A percentile compares a stretch with the other conserved stretches of the same genome.
Evolutionary conservation across 2,329 filamentous ascomycete genomes (phyloP).

Genomic region (Epichloe hybrida): DNA sequence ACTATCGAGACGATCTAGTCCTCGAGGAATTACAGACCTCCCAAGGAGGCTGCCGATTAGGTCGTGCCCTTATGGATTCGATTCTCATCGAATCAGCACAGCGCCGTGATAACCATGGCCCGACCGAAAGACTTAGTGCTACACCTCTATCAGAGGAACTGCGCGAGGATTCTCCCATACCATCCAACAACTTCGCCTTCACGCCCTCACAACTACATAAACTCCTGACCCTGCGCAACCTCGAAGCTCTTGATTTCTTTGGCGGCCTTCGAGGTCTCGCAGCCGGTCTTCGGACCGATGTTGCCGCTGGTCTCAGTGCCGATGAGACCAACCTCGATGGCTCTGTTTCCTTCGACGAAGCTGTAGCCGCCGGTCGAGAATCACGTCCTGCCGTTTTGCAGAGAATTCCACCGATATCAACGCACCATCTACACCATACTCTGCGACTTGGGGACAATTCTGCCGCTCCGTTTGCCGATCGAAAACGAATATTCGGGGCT

Average conservation of each 20-base stretch:
- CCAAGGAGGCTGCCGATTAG: neutral
- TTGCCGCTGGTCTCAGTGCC: constrained; percentile 31
- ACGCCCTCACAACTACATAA: constrained; percentile 39
- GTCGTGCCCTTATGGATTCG: constrained; percentile 5
- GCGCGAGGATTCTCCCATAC: constrained; percentile 13
- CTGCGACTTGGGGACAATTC: constrained; percentile 17
- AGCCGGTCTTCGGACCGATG: constrained; percentile 34
- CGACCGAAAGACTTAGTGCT: constrained; percentile 5
- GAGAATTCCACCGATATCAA: constrained; percentile 8
- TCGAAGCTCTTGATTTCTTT: constrained; percentile 34
- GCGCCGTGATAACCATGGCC: constrained; percentile 3
- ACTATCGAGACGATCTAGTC: neutral
- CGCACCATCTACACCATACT: constrained; percentile 13
- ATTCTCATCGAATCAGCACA: neutral
- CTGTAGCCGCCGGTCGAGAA: constrained; percentile 24
- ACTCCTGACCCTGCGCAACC: constrained; percentile 35
- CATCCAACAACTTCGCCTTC: constrained; percentile 37
- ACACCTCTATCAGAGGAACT: constrained; percentile 12
- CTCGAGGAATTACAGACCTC: neutral
- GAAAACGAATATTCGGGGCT: constrained; percentile 55
- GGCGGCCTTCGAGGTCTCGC: constrained; percentile 41
- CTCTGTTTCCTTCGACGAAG: constrained; percentile 34
- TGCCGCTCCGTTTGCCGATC: constrained; percentile 31
- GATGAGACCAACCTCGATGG: constrained; percentile 35
- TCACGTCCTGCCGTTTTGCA: constrained; percentile 15